Conservation (phyloP, 1,284 basidiomycete genomes). For the Waitea zeae region DNA sequence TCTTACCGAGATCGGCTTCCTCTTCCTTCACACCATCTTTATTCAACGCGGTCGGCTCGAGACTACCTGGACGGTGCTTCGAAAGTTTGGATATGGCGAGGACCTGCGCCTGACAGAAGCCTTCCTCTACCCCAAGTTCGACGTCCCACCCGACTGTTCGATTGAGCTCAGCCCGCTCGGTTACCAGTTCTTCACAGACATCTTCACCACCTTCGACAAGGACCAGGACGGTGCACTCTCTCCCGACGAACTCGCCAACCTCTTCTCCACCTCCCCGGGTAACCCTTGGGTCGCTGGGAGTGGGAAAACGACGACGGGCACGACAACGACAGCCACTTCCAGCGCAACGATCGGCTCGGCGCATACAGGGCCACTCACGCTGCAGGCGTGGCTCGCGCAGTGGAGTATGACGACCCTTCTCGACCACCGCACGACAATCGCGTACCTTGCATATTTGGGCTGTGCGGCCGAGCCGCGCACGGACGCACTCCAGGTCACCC, state of each 20-base stretch:
- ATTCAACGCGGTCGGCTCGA: constrained; percentile 93
- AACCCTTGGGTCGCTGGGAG: constrained; percentile 90
- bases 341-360: too few relatives aligned
- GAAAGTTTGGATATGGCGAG: constrained; percentile 93
- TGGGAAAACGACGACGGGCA: constrained; percentile 75
- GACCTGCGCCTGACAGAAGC: constrained; percentile 81
- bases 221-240: constrained; percentile 93
- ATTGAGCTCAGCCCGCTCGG: constrained; percentile 88
- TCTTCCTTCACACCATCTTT: constrained; percentile 93
- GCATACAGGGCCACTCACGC: constrained; percentile 84
- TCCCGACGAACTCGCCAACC: constrained; percentile 66
- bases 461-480: constrained; percentile 66
- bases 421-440: constrained; percentile 81
- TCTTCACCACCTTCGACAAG: constrained; percentile 95
- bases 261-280: constrained; percentile 90
- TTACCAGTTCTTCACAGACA: constrained; percentile 94
- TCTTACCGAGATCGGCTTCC: constrained; percentile 87
- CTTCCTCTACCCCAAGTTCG: constrained; percentile 81
- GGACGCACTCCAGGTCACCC: constrained; percentile 65
- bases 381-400: constrained; percentile 96
- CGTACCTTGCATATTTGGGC: constrained; percentile 91
- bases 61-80: constrained; percentile 94
- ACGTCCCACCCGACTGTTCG: constrained; percentile 85
- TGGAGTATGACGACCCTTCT: constrained; percentile 99
- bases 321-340: constrained; percentile 84